These are phyloP conservation scores for Sparassis latifolia DNA, from an alignment of 1,284 basidiomycete species.

Conservation along the genomic window DNA sequence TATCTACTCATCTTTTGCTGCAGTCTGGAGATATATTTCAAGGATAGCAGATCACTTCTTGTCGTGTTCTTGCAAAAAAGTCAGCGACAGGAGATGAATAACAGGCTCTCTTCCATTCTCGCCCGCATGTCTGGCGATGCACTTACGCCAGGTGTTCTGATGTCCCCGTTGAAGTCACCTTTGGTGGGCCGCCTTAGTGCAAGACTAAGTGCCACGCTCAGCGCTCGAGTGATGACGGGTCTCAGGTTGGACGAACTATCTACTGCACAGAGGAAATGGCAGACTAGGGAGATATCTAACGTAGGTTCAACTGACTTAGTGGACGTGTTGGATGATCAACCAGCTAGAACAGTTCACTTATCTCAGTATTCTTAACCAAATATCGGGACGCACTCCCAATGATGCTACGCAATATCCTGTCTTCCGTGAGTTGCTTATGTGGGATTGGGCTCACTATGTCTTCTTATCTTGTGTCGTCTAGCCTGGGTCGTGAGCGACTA, in stretches of 20 bases:
- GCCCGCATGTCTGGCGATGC: conserved; percentile 27
- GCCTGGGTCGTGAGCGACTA: conserved; percentile 91
- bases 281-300: conserved; percentile 84
- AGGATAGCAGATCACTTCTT: conserved; percentile 78
- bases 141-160: conserved; percentile 34
- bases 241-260: conserved; percentile 53
- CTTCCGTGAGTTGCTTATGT: conserved; percentile 62
- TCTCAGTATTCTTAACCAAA: conserved; percentile 80
- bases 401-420: conserved; percentile 96
- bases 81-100: conserved; percentile 57
- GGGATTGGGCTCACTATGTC: neutral
- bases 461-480: conserved; percentile 21
- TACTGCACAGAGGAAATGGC: conserved; percentile 75
- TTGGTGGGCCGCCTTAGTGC: conserved; percentile 41
- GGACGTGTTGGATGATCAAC: neutral
- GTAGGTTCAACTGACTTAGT: conserved; percentile 34
- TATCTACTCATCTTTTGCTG: conserved; percentile 1
- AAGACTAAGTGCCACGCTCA: conserved; percentile 35
- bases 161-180: conserved; percentile 57
- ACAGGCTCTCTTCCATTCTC: conserved; percentile 50
- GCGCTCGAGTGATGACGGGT: conserved; percentile 29
- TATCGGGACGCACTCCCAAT: conserved; percentile 86
- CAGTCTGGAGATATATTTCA: conserved; percentile 87
- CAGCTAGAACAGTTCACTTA: conserved; percentile 66
- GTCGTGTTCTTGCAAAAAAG: conserved; percentile 72